A percentile compares a stretch with the other conserved stretches of the same genome.
These are phyloP conservation scores for Hypoxylon perforatum DNA, from an alignment of 495 filamentous ascomycete genomes.

Conservation along the genomic window DNA sequence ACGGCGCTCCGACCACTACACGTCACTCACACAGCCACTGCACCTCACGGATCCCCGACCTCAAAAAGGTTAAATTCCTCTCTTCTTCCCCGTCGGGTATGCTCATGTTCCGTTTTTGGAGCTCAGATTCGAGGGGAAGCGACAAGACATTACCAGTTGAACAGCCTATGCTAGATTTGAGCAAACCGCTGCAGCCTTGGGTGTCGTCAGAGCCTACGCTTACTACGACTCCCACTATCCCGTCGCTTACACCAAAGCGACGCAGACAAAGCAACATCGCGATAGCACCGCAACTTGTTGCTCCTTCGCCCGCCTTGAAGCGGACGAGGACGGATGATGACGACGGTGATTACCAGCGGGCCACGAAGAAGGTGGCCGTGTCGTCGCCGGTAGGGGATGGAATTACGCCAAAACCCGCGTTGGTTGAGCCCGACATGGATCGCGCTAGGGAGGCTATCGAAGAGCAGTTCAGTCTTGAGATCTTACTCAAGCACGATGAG, in stretches of 20 bases:
- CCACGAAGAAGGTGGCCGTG: constrained; percentile 47
- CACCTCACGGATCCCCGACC: constrained; percentile 8
- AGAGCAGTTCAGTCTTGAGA: constrained; percentile 88
- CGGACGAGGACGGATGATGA: constrained; percentile 48
- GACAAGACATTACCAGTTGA: constrained; percentile 53
- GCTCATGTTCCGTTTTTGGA: constrained; percentile 64
- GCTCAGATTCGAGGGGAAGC: constrained; percentile 59
- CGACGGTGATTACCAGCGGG: constrained; percentile 49
- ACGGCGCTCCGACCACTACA: constrained; percentile 23
- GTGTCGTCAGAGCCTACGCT: constrained; percentile 44
- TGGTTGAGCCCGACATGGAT: constrained; percentile 42
- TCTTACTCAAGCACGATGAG: constrained; percentile 93
- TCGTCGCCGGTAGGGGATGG: constrained; percentile 32
- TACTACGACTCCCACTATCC: constrained; percentile 18
- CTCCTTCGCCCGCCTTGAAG: constrained; percentile 47
- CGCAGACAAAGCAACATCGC: constrained; percentile 47
- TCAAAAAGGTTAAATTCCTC: constrained; percentile 1
- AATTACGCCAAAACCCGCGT: constrained; percentile 22
- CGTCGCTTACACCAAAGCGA: constrained; percentile 39
- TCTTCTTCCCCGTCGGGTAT: constrained; percentile 41
- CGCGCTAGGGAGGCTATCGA: constrained; percentile 77
- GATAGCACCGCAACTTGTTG: constrained; percentile 43
- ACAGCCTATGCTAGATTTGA: constrained; percentile 48
- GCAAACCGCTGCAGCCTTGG: constrained; percentile 46
- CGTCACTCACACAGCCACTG: constrained; percentile 9